Conservation (phyloP, 176 grass and related monocot species). For the Elaeis guineensis region DNA sequence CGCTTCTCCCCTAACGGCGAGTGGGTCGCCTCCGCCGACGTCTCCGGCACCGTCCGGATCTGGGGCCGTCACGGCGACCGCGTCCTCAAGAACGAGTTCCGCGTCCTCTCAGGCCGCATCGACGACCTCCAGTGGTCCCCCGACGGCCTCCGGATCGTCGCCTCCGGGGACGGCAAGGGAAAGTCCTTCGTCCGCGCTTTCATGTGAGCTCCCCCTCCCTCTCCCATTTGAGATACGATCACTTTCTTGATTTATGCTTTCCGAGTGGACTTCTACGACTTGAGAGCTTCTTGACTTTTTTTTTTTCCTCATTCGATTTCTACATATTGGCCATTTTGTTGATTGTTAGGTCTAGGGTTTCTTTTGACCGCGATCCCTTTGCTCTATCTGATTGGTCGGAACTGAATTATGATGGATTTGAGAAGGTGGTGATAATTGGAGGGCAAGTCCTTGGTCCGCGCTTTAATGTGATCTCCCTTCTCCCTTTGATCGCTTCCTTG, state of each 20-base stretch:
- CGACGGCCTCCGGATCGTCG: constrained; percentile 83
- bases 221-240: not conserved
- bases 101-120: constrained; percentile 73
- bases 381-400: no score
- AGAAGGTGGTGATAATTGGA: no score
- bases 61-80: constrained; percentile 89
- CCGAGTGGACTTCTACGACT: no score
- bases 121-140: constrained; percentile 97
- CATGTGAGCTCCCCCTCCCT: constrained; percentile 36
- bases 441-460: no score
- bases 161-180: constrained; percentile 78
- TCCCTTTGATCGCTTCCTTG: no score
- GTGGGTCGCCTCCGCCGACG: constrained; percentile 92
- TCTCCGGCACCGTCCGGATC: constrained; percentile 64
- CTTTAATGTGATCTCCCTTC: no score
- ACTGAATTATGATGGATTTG: no score
- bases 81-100: constrained; percentile 90
- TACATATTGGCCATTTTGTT: no score
- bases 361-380: no score
- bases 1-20: constrained; percentile 95
- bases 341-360: no score
- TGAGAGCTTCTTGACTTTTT: no score
- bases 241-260: constrained; percentile 1
- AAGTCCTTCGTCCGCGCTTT: constrained; percentile 90
- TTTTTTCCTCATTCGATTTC: no score